Evolutionary conservation across 2,329 filamentous ascomycete genomes (phyloP), one percentile per base, ranked within the genome.

Genomic region (Pestalotiopsis sp.): DNA sequence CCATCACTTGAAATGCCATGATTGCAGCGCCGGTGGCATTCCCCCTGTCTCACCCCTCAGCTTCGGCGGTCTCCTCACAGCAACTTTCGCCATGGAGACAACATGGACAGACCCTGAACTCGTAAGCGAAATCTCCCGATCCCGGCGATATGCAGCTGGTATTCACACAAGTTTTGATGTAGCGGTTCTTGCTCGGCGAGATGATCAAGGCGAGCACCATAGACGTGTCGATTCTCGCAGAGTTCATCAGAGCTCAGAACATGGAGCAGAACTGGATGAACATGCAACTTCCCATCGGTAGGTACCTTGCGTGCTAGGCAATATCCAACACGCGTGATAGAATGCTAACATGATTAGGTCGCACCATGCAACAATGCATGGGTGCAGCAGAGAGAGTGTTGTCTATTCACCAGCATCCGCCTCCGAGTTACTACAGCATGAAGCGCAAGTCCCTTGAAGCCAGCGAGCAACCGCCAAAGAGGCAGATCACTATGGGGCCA

Each of bases 181-280:
- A 89, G 87, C 85, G 86, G 71, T 88, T 88, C 74, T 79, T 89
- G 70, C 82, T 89, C 68, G 85, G 82, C 68, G 87, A 89, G 77
- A 86, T 88, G 73, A 85, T 89, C 77, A 89, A 88, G 73, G 82
- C 81, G 69, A 89, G 86, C 78, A 77, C 81, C 38, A 77, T 88
- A 69, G 83, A 87, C 68, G 75, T 87, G 27, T 75, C 79, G 12
- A 77, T 76, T 20, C 76, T 89, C 38, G 81, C 83, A 23, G 78
- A 79, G 13, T 87, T 89, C 70, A 80, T 89, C 72, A 83, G 75
- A 70, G 70, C 74, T 52, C 77, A 82, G 68, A 77, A 76, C 11
- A 73, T 85, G 66, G 77, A 80, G 69, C 82, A 83, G 9, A 79
- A 82, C 69, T 86, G 83, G 83, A 78, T 83, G 75, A 78, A 76